Percentiles rank a stretch among this genome's conserved stretches.
Conservation (phyloP, 352 stramenopile genomes). For the Phytophthora chlamydospora region DNA sequence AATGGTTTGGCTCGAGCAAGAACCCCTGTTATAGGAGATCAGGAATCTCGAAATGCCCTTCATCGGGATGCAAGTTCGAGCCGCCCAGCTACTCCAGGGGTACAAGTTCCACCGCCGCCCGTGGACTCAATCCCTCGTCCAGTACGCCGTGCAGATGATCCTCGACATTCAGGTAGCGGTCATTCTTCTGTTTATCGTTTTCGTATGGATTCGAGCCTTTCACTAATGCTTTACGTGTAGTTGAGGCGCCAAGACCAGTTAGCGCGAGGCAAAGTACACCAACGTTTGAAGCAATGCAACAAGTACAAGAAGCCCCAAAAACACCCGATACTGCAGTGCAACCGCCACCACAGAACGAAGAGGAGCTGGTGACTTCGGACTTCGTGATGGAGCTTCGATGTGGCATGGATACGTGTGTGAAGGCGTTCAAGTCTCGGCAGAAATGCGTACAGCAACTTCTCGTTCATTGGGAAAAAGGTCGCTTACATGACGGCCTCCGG, state of each 20-base stretch:
- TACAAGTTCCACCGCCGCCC: constrained; percentile 12
- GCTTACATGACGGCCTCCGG: constrained; percentile 70
- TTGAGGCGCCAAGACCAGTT: constrained; percentile 10
- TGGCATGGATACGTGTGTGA: constrained; percentile 86
- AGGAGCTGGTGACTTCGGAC: constrained; percentile 55
- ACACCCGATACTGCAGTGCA: constrained; percentile 6
- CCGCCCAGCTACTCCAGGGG: constrained; percentile 36
- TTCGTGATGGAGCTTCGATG: constrained; percentile 86
- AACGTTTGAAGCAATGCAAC: constrained; percentile 1
- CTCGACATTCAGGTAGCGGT: constrained; percentile 19
- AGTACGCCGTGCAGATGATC: constrained; percentile 28
- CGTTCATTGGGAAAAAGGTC: constrained; percentile 70
- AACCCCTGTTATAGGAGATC: constrained; percentile 7
- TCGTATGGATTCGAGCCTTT: neutral
- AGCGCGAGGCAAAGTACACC: constrained; percentile 13
- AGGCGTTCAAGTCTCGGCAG: constrained; percentile 71
- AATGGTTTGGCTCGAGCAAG: constrained; percentile 5
- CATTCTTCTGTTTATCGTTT: neutral
- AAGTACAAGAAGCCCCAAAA: constrained; percentile 3
- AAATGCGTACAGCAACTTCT: constrained; percentile 79
- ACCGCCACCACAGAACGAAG: constrained; percentile 12
- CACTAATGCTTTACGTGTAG: constrained; percentile 18
- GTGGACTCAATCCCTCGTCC: constrained; percentile 20
- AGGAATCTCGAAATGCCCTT: constrained; percentile 19
- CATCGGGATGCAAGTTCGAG: constrained; percentile 20